phyloP scores from a whole-genome alignment of 495 filamentous ascomycete genomes.

The Pseudoneurospora amorphoporcata region DNA sequence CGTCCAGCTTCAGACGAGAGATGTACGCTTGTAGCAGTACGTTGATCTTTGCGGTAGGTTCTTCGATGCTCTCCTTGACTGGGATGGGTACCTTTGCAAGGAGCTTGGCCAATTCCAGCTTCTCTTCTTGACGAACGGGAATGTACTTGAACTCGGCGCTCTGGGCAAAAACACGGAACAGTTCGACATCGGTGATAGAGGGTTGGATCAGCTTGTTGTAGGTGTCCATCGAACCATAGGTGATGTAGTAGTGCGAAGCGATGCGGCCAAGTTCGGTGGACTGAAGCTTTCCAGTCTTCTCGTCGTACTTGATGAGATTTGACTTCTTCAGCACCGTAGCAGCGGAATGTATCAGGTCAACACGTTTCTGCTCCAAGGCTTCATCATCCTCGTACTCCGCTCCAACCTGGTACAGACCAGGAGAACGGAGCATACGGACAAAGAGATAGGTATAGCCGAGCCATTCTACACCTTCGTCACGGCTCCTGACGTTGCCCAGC shows the following conservation, averaged over 20 bases:
- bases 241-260: slow-evolving; percentile 97
- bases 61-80: slow-evolving; percentile 94
- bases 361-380: slow-evolving; percentile 86
- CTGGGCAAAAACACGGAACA: slow-evolving; percentile 95
- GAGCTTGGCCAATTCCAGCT: slow-evolving; percentile 88
- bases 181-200: slow-evolving; percentile 78
- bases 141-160: slow-evolving; percentile 99
- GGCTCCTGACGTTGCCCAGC: slow-evolving; percentile 81
- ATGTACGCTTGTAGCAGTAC: slow-evolving; percentile 97
- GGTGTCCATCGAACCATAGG: slow-evolving; percentile 87
- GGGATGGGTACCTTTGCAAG: slow-evolving; percentile 84
- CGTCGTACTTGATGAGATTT: slow-evolving; percentile 88
- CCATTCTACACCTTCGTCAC: slow-evolving; percentile 97
- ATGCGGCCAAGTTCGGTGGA: slow-evolving; percentile 91
- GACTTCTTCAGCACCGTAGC: slow-evolving; percentile 79
- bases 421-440: slow-evolving; percentile 93
- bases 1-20: slow-evolving; percentile 86
- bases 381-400: slow-evolving; percentile 90
- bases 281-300: slow-evolving; percentile 80
- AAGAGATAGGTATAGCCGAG: slow-evolving; percentile 98
- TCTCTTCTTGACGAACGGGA: slow-evolving; percentile 93
- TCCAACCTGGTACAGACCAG: slow-evolving; percentile 91
- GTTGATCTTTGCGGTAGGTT: slow-evolving; percentile 97
- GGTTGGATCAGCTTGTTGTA: slow-evolving; percentile 96
- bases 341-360: slow-evolving; percentile 92